Percentiles rank a stretch among this genome's conserved stretches.
Evolutionary conservation across 495 filamentous ascomycete species (phyloP).

Genomic region (Neurospora sp.): DNA sequence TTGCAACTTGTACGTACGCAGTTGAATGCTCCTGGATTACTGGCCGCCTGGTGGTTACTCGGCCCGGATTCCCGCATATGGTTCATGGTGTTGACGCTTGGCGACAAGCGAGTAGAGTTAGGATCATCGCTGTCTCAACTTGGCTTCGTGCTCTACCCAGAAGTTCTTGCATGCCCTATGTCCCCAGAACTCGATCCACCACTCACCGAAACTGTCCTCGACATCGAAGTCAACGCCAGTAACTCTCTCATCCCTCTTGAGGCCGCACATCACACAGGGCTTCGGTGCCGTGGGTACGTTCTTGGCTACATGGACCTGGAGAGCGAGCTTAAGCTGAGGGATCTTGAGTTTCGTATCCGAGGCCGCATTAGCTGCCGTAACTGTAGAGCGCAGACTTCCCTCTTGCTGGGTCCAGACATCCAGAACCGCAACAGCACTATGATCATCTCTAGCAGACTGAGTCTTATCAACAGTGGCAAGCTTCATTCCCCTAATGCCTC

Average conservation of each 20-base stretch:
- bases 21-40: neutral
- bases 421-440: conserved; percentile 73
- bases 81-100: neutral
- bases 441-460: conserved; percentile 72
- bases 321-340: conserved; percentile 56
- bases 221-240: conserved; percentile 63
- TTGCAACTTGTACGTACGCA: neutral
- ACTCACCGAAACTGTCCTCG: conserved; percentile 86
- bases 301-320: conserved; percentile 50
- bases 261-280: conserved; percentile 78
- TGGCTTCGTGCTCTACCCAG: conserved; percentile 64
- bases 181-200: conserved; percentile 90
- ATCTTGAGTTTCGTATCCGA: conserved; percentile 37
- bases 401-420: conserved; percentile 59
- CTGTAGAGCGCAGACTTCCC: conserved; percentile 50
- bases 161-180: conserved; percentile 73
- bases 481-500: conserved; percentile 75
- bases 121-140: conserved; percentile 50
- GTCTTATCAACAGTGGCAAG: conserved; percentile 69
- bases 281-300: conserved; percentile 60
- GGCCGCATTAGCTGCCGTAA: conserved; percentile 40
- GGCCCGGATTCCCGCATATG: neutral
- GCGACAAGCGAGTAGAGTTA: neutral
- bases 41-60: neutral
- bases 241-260: conserved; percentile 78